A percentile compares a stretch with the other conserved stretches of the same genome.
phyloP scores from a whole-genome alignment of 2,329 filamentous ascomycete species.

The Hymenoscyphus albidus region DNA sequence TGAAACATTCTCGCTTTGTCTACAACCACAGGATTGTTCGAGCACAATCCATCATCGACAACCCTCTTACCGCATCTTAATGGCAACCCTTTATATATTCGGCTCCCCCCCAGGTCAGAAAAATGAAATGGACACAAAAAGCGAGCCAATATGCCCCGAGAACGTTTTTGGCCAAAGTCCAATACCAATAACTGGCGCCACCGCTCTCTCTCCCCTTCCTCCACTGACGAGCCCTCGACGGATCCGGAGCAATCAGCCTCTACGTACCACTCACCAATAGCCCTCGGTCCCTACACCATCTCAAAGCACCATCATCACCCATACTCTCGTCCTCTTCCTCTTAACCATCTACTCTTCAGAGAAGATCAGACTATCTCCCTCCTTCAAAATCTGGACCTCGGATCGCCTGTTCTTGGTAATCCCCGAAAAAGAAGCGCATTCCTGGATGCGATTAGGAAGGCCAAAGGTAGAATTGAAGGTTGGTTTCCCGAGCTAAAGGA shows the following conservation, averaged over 20 bases:
- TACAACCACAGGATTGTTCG: background rate
- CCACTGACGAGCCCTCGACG: background rate
- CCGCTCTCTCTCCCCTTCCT: background rate
- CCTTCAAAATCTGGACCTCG: background rate
- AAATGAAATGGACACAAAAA: background rate
- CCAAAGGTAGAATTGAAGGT: background rate
- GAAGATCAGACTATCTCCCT: background rate
- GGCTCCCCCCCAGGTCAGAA: background rate
- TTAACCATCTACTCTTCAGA: background rate
- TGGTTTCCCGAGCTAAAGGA: background rate
- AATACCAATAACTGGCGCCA: background rate
- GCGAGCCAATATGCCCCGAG: background rate
- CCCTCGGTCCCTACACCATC: background rate
- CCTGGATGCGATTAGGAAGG: background rate
- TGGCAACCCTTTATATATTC: background rate
- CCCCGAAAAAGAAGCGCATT: background rate
- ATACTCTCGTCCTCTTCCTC: background rate
- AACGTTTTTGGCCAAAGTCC: background rate
- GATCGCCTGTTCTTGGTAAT: background rate
- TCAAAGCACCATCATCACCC: background rate
- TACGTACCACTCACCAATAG: background rate
- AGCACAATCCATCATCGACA: background rate
- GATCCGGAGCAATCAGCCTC: background rate
- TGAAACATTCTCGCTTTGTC: background rate
- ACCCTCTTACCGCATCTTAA: background rate